Evolutionary conservation across 805 yeast genomes (phyloP).

Genomic region (Wickerhamiella brachini): DNA sequence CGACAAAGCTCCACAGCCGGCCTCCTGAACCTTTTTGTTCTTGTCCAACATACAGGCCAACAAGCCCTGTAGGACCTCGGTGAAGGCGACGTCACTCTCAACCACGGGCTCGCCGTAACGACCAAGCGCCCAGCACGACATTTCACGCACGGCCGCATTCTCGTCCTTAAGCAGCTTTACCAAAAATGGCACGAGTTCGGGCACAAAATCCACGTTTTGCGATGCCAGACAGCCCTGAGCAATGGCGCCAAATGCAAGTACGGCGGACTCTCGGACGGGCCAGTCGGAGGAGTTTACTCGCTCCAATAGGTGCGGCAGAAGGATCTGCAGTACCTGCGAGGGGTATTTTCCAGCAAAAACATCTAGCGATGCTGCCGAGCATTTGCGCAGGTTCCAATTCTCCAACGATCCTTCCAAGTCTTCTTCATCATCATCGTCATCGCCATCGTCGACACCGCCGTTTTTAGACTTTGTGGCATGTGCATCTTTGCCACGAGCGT

Average conservation of each 20-base stretch:
- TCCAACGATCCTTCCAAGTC: slow-evolving; percentile 53
- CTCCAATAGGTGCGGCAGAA: slow-evolving; percentile 64
- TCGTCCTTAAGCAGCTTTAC: slow-evolving; percentile 63
- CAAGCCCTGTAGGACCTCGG: slow-evolving; percentile 66
- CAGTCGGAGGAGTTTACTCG: slow-evolving; percentile 59
- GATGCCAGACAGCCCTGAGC: slow-evolving; percentile 74
- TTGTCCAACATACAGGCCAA: slow-evolving; percentile 63
- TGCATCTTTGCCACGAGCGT: slow-evolving; percentile 48
- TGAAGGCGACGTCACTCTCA: slow-evolving; percentile 49
- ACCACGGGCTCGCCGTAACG: slow-evolving; percentile 73
- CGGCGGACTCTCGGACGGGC: slow-evolving; percentile 88
- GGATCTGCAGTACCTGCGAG: slow-evolving; percentile 45
- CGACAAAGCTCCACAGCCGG: slow-evolving; percentile 80
- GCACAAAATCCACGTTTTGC: slow-evolving; percentile 51
- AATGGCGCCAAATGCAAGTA: slow-evolving; percentile 88
- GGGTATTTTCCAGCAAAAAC: slow-evolving; percentile 59
- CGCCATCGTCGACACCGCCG: slow-evolving; percentile 24
- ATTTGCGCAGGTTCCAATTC: slow-evolving; percentile 85
- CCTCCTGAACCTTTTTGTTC: slow-evolving; percentile 88
- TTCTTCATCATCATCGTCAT: slow-evolving; percentile 52
- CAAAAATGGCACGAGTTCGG: slow-evolving; percentile 69
- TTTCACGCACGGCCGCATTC: slow-evolving; percentile 80
- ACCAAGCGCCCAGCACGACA: slow-evolving; percentile 90
- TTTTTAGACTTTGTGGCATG: slow-evolving; percentile 16
- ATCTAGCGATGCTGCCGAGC: slow-evolving; percentile 89